A percentile compares a stretch with the other conserved stretches of the same genome.
Evolutionary conservation across 2,329 filamentous ascomycete genomes (phyloP).

Genomic region (Exophiala alcalophila): DNA sequence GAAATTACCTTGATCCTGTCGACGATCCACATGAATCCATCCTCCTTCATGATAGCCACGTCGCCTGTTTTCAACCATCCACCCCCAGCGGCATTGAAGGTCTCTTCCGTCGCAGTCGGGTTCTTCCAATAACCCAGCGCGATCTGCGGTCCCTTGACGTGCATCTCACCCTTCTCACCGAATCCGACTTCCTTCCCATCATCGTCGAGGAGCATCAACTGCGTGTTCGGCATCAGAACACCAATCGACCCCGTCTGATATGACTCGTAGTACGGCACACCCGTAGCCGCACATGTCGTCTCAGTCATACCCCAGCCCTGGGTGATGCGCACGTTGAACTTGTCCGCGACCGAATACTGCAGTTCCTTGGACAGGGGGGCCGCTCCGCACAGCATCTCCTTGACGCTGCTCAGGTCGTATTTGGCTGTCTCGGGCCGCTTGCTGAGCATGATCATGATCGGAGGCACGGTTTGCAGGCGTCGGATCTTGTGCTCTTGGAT

Average conservation of each 20-base stretch:
- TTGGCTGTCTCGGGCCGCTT: conserved; percentile 50
- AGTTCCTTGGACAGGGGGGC: conserved; percentile 58
- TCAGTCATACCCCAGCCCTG: conserved; percentile 69
- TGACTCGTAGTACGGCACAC: conserved; percentile 60
- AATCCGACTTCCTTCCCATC: conserved; percentile 50
- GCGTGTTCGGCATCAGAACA: conserved; percentile 54
- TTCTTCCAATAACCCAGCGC: conserved; percentile 76
- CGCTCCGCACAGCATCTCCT: conserved; percentile 58
- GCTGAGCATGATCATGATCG: conserved; percentile 59
- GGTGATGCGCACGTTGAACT: conserved; percentile 58
- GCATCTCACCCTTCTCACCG: conserved; percentile 56
- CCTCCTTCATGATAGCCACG: conserved; percentile 57
- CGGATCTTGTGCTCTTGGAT: conserved; percentile 52
- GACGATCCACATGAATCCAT: conserved; percentile 62
- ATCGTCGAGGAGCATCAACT: conserved; percentile 57
- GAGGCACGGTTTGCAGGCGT: conserved; percentile 58
- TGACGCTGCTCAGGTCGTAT: conserved; percentile 57
- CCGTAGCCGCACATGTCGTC: conserved; percentile 60
- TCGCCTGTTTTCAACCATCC: conserved; percentile 62
- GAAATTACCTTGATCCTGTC: conserved; percentile 47
- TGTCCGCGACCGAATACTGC: conserved; percentile 52
- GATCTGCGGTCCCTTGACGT: conserved; percentile 74
- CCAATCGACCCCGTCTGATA: conserved; percentile 56
- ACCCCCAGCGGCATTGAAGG: conserved; percentile 58
- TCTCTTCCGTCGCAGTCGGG: conserved; percentile 64